A percentile compares a stretch with the other conserved stretches of the same genome.
phyloP scores from a whole-genome alignment of 1,284 basidiomycete genomes.

The Takashimella koratensis region DNA sequence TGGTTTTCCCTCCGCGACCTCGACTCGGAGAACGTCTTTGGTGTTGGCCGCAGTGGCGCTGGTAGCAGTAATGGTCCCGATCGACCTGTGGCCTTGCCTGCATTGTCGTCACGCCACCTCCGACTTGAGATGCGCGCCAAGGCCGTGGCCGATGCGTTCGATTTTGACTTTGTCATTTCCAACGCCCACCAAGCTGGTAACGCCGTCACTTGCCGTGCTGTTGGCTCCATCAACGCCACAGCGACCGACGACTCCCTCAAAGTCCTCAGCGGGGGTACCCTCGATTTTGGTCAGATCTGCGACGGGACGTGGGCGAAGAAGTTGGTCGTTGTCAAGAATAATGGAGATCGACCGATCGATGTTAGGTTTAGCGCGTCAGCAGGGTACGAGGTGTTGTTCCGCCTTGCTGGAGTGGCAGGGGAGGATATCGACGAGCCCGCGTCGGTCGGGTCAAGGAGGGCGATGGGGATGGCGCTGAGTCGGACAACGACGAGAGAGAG shows the following conservation, averaged over 20 bases:
- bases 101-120: constrained; percentile 42
- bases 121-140: constrained; percentile 34
- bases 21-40: constrained; percentile 48
- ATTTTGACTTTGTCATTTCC: constrained; percentile 43
- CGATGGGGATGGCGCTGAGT: constrained; percentile 9
- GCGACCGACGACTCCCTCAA: constrained; percentile 48
- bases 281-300: constrained; percentile 53
- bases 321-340: constrained; percentile 51
- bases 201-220: constrained; percentile 35
- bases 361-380: constrained; percentile 49
- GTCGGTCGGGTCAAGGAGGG: background rate
- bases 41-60: constrained; percentile 12
- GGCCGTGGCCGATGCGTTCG: constrained; percentile 33
- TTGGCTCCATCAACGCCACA: constrained; percentile 32
- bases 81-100: constrained; percentile 38
- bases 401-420: constrained; percentile 49
- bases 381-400: constrained; percentile 51
- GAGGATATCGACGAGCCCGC: constrained; percentile 44
- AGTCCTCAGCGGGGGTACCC: constrained; percentile 48
- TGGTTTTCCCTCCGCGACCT: constrained; percentile 47
- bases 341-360: constrained; percentile 50
- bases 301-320: constrained; percentile 53
- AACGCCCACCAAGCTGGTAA: constrained; percentile 45
- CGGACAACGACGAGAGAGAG: constrained; percentile 33
- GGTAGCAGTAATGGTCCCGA: constrained; percentile 9